Base-by-base conservation (phyloP, 2,329 filamentous ascomycete species). In the Colletotrichum eremochloae region DNA sequence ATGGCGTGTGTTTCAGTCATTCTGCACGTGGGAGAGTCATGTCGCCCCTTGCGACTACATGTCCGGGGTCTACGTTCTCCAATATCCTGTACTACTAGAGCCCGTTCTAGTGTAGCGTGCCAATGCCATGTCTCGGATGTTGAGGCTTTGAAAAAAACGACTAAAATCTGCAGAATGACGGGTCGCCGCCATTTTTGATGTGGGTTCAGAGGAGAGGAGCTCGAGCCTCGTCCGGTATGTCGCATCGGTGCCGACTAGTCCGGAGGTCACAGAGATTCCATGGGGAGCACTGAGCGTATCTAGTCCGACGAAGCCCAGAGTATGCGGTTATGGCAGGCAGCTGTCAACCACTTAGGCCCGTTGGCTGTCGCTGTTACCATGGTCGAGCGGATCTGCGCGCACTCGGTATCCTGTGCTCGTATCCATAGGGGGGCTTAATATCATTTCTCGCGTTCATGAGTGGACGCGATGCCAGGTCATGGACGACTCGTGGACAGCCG, bases 171-270 rank as follows among this genome's bases (percentile, higher is more conserved):
- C 58, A 63, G 20, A 42, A 52, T 38, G 42, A 66, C 63, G 53
- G 60, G 52, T 24, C 38, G 38, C 38, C 33, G 24, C 63, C 42
- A 40, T 33, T 9, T 20, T 5, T 2, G 11, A 52, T 48, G 57
- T 57, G 68, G 65, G 52, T 68, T 71, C 42, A 36, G 56, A 48
- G 68, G 52, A 67, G 65, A 40, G 40, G 70, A 61, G 66, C 69
- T 68, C 69, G 53, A 63, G 69, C 69, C 69, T 69, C 66, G 64
- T 68, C 52, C 44, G 11, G 40, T 60, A 31, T 12, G 50, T 68
- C 29, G 58, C 58, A 56, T 63, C 46, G 24, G 46, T 46, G 52
- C 52, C 52, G 46, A 36, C 50, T 33, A 44, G 52, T 38, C 52
- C 40, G 31, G 31, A 50, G 14, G 24, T 7, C 20, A 55, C 18